These are phyloP conservation scores for Colletotrichum sp. DNA, from an alignment of 2,329 filamentous ascomycete species.

Conservation along the genomic window DNA sequence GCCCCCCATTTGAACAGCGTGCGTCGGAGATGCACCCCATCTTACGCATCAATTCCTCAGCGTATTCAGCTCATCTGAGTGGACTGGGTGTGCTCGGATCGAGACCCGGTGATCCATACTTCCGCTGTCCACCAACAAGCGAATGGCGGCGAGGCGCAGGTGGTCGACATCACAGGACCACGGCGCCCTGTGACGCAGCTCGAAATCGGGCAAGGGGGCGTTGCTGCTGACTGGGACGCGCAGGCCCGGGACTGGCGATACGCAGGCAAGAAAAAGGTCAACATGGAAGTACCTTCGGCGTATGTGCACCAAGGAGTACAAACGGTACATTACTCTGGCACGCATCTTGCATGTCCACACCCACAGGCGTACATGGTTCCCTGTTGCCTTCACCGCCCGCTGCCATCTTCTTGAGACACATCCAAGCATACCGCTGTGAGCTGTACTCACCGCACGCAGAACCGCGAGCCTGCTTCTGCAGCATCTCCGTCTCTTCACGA, in stretches of 20 bases:
- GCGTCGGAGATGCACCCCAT: not conserved
- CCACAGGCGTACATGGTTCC: not conserved
- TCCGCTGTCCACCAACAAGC: not conserved
- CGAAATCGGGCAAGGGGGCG: not conserved
- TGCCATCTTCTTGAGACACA: not conserved
- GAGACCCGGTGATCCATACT: conserved; percentile 10
- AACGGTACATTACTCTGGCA: not conserved
- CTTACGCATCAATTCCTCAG: conserved; percentile 18
- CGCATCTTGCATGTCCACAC: not conserved
- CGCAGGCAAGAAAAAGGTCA: not conserved
- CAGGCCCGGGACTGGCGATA: not conserved
- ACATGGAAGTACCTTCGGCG: not conserved
- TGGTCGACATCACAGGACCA: conserved; percentile 20
- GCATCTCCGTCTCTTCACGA: not conserved
- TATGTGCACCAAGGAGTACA: not conserved
- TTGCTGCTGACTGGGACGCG: not conserved
- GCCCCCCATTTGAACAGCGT: not conserved
- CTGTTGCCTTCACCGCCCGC: not conserved
- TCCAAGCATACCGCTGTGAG: not conserved
- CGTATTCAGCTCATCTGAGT: not conserved
- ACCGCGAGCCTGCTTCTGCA: not conserved
- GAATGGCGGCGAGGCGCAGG: conserved; percentile 16
- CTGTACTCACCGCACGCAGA: not conserved
- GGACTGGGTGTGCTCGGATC: conserved; percentile 3
- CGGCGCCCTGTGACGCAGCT: conserved; percentile 14